Evolutionary conservation across 345 rosid species (phyloP), one percentile per base, ranked within the genome.

Genomic region (Acer negundo): DNA sequence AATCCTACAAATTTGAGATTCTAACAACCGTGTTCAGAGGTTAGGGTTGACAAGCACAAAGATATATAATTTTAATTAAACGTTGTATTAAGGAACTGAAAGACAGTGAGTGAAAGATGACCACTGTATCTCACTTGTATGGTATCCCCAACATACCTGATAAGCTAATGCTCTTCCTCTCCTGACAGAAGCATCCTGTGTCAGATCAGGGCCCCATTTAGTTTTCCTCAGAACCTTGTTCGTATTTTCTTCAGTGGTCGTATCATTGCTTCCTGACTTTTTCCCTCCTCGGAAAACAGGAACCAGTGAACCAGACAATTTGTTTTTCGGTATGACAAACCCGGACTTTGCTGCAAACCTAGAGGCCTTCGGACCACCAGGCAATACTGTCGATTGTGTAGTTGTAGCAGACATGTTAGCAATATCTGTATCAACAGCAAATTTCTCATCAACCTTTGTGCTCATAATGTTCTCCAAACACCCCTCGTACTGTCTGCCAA

Each of bases 251-350:
- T 85, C 92, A 31, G 15, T 85, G 75, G 70, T 79, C 22, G 80
- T 28, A 76, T 81, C 87, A 68, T 70, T 59, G 26, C 86, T 81
- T 70, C 84, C 88, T 0, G 74, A 68, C 75, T 84, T 85, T 75
- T 89, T 91, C 68, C 83, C 86, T 23, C 91, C 94, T 83, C 80
- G 86, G 55, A 84, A 87, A 61, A 87, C 83, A 1, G 98, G 97
- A 73, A 94, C 87, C 78, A 96, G 46, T 4, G 98, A 94, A 62
- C 99, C 98, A 0, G 97, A 91, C 47, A 94, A 82, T 62, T 94
- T 96, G 80, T 94, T 96, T 78, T 92, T 96, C 15, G 99, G 98
- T 70, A 96, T 96, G 67, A 96, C 93, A 74, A 94, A 96, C 47
- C 98, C 97, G 17, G 94, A 83, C 76, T 91, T 96, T 22, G 91